phyloP scores from a whole-genome alignment of 1,139 yeast genomes.

The Arxiozyma bovina region DNA sequence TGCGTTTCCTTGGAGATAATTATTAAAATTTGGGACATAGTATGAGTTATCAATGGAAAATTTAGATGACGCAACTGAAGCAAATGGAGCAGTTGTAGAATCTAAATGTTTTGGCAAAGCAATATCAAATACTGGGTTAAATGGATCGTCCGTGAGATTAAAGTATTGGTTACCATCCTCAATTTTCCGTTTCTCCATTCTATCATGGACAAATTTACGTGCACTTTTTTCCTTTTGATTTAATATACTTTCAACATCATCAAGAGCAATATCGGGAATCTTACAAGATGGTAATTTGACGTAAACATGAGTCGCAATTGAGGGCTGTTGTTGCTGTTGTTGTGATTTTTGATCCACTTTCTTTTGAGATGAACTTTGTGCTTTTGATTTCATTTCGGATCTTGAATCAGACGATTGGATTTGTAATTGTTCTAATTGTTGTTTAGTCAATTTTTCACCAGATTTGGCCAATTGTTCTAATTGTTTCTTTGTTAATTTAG shows the following conservation, averaged over 20 bases:
- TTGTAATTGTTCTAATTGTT: slow-evolving; percentile 17
- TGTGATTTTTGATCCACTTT: slow-evolving; percentile 12
- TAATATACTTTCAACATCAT: slow-evolving; percentile 69
- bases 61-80: slow-evolving; percentile 67
- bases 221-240: slow-evolving; percentile 72
- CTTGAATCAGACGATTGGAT: slow-evolving; percentile 10
- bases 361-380: slow-evolving; percentile 7
- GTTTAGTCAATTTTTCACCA: slow-evolving; percentile 20
- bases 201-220: slow-evolving; percentile 72
- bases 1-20: slow-evolving; percentile 23
- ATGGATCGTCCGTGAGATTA: slow-evolving; percentile 85
- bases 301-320: slow-evolving; percentile 54
- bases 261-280: slow-evolving; percentile 85
- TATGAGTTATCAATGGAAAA: slow-evolving; percentile 63
- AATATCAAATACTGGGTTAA: slow-evolving; percentile 74
- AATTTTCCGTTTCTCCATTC: slow-evolving; percentile 62
- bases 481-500: slow-evolving; percentile 17
- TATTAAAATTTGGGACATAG: slow-evolving; percentile 31
- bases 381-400: slow-evolving; percentile 4
- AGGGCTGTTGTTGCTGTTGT: slow-evolving; percentile 15
- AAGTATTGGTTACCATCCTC: slow-evolving; percentile 65
- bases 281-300: slow-evolving; percentile 83
- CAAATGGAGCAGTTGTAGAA: slow-evolving; percentile 62
- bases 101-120: slow-evolving; percentile 48
- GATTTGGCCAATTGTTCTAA: slow-evolving; percentile 17